phyloP scores from a whole-genome alignment of 2,329 filamentous ascomycete species.

The Alternaria sp. region DNA sequence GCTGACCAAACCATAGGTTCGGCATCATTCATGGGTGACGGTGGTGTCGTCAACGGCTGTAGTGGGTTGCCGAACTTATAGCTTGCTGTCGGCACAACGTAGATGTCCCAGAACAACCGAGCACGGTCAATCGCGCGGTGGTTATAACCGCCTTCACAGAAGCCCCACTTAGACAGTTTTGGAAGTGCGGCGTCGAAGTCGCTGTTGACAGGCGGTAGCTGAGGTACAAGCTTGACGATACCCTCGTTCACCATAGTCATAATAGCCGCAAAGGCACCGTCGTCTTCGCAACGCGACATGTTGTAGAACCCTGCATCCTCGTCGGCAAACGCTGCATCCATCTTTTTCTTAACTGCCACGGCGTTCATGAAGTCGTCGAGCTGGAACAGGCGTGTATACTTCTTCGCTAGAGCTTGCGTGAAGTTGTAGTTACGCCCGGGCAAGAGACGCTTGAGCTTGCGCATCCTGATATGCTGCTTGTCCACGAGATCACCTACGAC shows the following conservation, averaged over 20 bases:
- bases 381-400: constrained; percentile 62
- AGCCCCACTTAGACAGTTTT: constrained; percentile 66
- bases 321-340: constrained; percentile 62
- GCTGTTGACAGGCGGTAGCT: constrained; percentile 63
- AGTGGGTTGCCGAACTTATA: constrained; percentile 65
- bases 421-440: constrained; percentile 69
- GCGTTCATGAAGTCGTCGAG: constrained; percentile 57
- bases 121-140: constrained; percentile 70
- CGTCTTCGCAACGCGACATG: constrained; percentile 64
- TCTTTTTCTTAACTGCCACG: constrained; percentile 62
- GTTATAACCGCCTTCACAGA: constrained; percentile 74
- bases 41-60: constrained; percentile 50
- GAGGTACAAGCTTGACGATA: constrained; percentile 60
- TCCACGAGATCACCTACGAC: constrained; percentile 63
- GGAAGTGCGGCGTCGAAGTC: constrained; percentile 49
- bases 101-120: constrained; percentile 69
- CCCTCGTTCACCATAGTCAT: constrained; percentile 68
- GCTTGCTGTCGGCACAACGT: constrained; percentile 61
- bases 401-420: constrained; percentile 63
- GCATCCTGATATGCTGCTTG: constrained; percentile 63
- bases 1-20: constrained; percentile 19
- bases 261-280: constrained; percentile 71
- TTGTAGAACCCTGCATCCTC: constrained; percentile 40
- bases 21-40: constrained; percentile 13
- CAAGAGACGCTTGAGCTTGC: constrained; percentile 61